Percentiles rank a stretch among this genome's conserved stretches.
Conservation (phyloP, 805 yeast species). For the Saccharomycopsis schoenii region DNA sequence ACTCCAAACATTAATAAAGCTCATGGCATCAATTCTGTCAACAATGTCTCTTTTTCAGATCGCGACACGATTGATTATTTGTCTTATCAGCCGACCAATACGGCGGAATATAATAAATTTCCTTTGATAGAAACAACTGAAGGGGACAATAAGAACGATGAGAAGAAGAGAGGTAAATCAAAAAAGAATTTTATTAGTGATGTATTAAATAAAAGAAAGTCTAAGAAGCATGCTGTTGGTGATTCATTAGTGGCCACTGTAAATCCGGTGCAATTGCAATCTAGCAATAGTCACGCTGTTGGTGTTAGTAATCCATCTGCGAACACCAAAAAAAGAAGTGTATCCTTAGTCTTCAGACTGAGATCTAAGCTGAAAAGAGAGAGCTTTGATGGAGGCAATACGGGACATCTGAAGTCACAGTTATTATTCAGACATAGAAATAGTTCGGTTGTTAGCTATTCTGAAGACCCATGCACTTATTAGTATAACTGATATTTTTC, state of each 20-base stretch:
- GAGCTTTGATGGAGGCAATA: neutral
- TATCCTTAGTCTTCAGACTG: neutral
- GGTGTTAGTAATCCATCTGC: neutral
- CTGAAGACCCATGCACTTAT: conserved; percentile 11
- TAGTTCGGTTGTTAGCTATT: conserved; percentile 4
- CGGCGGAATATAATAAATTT: neutral
- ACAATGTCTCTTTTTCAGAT: neutral
- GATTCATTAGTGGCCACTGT: neutral
- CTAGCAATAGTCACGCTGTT: neutral
- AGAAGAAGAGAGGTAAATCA: neutral
- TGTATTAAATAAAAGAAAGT: neutral
- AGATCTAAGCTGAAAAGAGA: neutral
- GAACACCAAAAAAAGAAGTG: neutral
- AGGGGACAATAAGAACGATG: neutral
- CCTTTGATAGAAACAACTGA: neutral
- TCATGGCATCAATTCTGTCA: neutral
- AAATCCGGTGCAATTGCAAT: neutral
- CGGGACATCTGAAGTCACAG: neutral
- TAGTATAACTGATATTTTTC: neutral
- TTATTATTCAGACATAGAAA: conserved; percentile 4
- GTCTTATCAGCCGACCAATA: conserved; percentile 8
- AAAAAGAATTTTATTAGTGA: neutral
- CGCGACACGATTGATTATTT: conserved; percentile 12
- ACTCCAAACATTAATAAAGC: conserved; percentile 9
- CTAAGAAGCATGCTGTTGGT: neutral